Conservation (phyloP, 108 stramenopile species). For the Ochromonas danica region DNA sequence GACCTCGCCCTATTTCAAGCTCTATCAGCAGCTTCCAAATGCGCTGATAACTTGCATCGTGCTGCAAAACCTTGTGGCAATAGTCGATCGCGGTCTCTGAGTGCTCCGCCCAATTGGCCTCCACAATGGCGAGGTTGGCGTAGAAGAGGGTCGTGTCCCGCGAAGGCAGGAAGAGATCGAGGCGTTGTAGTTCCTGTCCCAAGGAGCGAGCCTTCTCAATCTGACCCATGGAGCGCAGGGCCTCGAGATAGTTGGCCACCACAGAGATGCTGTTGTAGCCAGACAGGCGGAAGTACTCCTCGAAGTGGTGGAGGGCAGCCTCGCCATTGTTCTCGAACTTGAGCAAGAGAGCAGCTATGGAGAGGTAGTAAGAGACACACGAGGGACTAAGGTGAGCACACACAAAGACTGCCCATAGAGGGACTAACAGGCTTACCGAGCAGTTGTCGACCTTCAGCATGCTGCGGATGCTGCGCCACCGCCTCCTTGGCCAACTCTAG, state of each 20-base stretch:
- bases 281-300: too few relatives aligned
- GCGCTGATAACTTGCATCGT: not conserved
- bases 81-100: not conserved
- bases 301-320: too few relatives aligned
- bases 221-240: not conserved
- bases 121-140: not conserved
- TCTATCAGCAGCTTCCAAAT: not conserved
- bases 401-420: too few relatives aligned
- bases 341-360: too few relatives aligned
- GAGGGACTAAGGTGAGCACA: too few relatives aligned
- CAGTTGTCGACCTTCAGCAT: too few relatives aligned
- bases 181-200: not conserved
- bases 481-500: too few relatives aligned
- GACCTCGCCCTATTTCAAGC: not conserved
- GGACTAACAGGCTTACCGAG: too few relatives aligned
- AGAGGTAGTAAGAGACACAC: too few relatives aligned
- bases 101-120: not conserved
- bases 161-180: not conserved
- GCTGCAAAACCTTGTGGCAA: not conserved
- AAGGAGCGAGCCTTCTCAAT: not conserved
- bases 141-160: not conserved
- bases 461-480: too few relatives aligned
- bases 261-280: not conserved
- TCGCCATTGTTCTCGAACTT: too few relatives aligned
- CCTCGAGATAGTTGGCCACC: not conserved